phyloP scores from a whole-genome alignment of 129 eudicot species.

The Escallonia herrerae region DNA sequence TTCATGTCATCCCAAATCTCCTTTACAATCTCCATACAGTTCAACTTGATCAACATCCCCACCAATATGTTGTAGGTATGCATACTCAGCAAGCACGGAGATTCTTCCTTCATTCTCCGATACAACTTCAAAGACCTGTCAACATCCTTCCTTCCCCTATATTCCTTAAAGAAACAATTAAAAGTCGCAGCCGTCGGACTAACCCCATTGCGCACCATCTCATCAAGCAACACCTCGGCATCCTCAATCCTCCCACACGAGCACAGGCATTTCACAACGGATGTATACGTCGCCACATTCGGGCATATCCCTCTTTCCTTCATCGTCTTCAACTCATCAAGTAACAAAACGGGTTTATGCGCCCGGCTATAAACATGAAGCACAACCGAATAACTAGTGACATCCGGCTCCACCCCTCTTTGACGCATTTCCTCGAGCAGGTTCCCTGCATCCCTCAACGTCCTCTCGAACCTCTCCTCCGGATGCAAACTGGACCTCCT shows the following conservation, averaged over 20 bases:
- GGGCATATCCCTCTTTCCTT: conserved; percentile 70
- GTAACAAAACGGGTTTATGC: conserved; percentile 67
- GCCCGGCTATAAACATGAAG: conserved; percentile 96
- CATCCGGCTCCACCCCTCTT: conserved; percentile 87
- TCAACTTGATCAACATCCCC: conserved; percentile 57
- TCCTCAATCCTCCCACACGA: conserved; percentile 71
- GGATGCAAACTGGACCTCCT: conserved; percentile 83
- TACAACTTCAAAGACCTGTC: conserved; percentile 67
- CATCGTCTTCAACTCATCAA: conserved; percentile 63
- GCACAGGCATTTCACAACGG: conserved; percentile 76
- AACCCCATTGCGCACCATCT: conserved; percentile 63
- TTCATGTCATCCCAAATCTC: conserved; percentile 89
- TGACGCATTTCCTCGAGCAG: conserved; percentile 71
- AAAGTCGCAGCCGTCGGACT: conserved; percentile 63
- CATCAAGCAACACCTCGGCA: conserved; percentile 52
- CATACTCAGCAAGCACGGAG: conserved; percentile 31
- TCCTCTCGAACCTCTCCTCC: conserved; percentile 59
- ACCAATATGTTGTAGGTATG: conserved; percentile 75
- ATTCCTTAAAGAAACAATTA: conserved; percentile 88
- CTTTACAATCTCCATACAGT: conserved; percentile 43
- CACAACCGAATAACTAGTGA: conserved; percentile 77
- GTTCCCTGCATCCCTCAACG: conserved; percentile 49
- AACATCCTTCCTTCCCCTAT: conserved; percentile 70
- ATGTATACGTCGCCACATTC: conserved; percentile 55
- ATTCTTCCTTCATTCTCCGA: conserved; percentile 53